Base-by-base conservation (phyloP, 805 yeast species). In the Nakazawaea ishiwadae region DNA sequence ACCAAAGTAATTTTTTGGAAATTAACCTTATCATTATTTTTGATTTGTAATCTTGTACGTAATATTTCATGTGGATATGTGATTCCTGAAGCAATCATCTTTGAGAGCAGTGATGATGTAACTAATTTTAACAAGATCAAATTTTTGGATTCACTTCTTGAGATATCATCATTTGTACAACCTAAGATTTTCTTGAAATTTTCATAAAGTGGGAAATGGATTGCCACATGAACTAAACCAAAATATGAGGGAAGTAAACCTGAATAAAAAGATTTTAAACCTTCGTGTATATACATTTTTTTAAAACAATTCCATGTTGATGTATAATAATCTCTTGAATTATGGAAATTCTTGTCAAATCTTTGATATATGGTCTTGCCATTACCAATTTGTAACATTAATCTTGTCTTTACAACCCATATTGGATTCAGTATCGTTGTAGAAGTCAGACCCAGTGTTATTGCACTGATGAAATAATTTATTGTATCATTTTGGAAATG, bases 61-160 rank as follows among this genome's bases (percentile, higher is more conserved):
- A 93, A 68, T 24, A 91, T 90, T 60, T 91, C 99, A 63, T 91
- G 99, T 2, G 99, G 98, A 57, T 91, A 91, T 0, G 98, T 91
- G 40, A 87, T 69, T 1, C 87, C 71, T 35, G 93, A 81, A 3
- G 98, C 98, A 38, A 83, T 69, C 84, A 90, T 84, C 59, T 91
- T 91, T 4, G 96, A 84, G 10, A 80, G 52, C 11, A 90, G 75
- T 2, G 95, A 84, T 2, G 97, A 95, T 17, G 68, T 51, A 2
- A 81, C 69, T 31, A 79, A 58, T 45, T 75, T 71, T 28, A 77
- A 59, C 43, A 42, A 16, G 19, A 41, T 23, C 3, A 21, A 10
- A 26, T 31, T 31, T n/a, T 15, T 49, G 10, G 40, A 31, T 14
- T 37, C 32, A 20, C 21, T 20, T 7, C 12, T 17, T 1, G 37